Evolutionary conservation across 305 asterid genomes (phyloP).

Genomic region (Euphrasia arctica): DNA sequence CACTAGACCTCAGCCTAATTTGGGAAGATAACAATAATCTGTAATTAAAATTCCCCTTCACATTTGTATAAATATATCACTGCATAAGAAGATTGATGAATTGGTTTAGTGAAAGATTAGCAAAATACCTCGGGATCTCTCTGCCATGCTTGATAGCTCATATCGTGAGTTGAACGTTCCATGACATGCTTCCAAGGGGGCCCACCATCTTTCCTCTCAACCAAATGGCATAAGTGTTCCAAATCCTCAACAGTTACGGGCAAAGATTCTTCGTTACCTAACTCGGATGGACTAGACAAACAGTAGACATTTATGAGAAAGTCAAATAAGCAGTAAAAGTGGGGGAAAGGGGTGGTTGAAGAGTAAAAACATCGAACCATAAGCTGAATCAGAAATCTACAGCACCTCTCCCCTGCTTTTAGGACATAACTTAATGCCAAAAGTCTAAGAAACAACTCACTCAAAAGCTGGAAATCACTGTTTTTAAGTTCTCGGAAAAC

Average conservation of each 20-base stretch:
- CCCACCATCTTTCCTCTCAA: constrained; percentile 84
- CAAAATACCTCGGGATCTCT: constrained; percentile 70
- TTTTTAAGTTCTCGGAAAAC: background rate
- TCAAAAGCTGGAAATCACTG: background rate
- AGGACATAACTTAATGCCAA: background rate
- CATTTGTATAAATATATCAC: background rate
- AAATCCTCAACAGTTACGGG: constrained; percentile 57
- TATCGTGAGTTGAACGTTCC: constrained; percentile 63
- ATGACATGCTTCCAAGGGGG: constrained; percentile 87
- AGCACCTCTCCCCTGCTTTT: no score
- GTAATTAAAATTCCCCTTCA: no score
- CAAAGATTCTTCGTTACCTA: constrained; percentile 31
- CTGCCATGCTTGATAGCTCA: constrained; percentile 95
- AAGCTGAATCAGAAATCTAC: background rate
- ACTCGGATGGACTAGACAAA: constrained; percentile 42
- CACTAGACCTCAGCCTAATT: no score
- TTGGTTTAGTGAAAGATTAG: constrained; percentile 10
- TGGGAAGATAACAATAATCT: no score
- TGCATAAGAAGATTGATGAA: background rate
- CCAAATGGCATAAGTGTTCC: constrained; percentile 60
- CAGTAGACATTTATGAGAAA: constrained; percentile 16
- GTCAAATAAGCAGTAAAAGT: background rate
- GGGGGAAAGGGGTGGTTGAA: background rate
- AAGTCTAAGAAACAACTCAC: background rate
- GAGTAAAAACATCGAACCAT: background rate